Evolutionary conservation across 192 early-diverging fungal species (phyloP).

Genomic region (Podila minutissima): DNA sequence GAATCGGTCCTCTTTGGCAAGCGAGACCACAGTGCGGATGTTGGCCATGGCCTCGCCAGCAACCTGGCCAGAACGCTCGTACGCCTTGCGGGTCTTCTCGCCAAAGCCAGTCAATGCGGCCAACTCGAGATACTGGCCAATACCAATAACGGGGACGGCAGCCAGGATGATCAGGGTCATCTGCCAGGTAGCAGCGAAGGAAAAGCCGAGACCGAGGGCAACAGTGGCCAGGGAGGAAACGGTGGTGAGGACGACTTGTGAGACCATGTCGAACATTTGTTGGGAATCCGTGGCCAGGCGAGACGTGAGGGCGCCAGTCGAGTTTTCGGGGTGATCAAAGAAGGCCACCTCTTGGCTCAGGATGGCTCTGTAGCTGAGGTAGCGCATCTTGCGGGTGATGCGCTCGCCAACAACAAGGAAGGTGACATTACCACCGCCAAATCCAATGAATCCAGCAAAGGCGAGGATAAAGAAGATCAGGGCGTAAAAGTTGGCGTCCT

Average conservation of each 20-base stretch:
- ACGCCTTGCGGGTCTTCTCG: constrained; percentile 73
- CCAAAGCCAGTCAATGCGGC: constrained; percentile 67
- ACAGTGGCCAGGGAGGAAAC: constrained; percentile 54
- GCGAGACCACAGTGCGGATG: constrained; percentile 87
- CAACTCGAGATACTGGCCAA: constrained; percentile 63
- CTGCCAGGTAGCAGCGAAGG: constrained; percentile 82
- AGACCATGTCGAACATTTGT: no score
- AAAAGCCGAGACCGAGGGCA: constrained; percentile 57
- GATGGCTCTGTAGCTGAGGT: no score
- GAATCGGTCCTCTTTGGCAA: constrained; percentile 80
- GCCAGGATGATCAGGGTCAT: constrained; percentile 81
- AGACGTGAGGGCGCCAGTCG: no score
- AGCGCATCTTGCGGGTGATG: no score
- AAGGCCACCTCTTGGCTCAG: no score
- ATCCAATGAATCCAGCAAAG: no score
- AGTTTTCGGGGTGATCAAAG: no score
- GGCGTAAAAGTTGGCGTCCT: no score
- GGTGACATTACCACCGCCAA: no score
- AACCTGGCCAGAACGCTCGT: constrained; percentile 83
- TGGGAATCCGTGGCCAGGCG: no score
- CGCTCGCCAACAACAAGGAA: no score
- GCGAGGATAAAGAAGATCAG: no score
- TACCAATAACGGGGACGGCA: constrained; percentile 67
- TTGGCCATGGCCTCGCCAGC: constrained; percentile 86
- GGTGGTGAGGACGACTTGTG: constrained; percentile 60